Evolutionary conservation across 1,284 basidiomycete species (phyloP), one percentile per base, ranked within the genome.

Genomic region (Phlebopus sp.): DNA sequence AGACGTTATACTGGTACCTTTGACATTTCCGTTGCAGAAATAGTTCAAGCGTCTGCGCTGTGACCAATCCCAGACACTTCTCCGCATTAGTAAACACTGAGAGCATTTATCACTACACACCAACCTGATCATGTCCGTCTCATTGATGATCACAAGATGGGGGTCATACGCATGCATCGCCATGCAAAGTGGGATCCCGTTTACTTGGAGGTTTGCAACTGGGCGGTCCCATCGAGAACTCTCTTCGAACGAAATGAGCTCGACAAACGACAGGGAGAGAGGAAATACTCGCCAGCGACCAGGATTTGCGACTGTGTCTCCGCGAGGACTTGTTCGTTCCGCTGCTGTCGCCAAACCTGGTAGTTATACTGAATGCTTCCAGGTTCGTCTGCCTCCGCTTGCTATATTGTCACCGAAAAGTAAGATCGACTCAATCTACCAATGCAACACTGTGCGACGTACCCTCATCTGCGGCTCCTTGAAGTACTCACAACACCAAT

Each of bases 401-500:
- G 88, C 90, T 93, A 35, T 4, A 10, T 15, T 40, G 29, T 19
- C 4, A 47, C 31, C 32, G 27, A 34, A 9, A 34, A 9, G 25
- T 25, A 17, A 50, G 18, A 46, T 56, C 39, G 64, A 50, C 15
- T 36, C 29, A 44, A 17, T 32, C 5, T 44, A 14, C 42, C 46
- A 40, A 51, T 37, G 48, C 48, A 36, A 11, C 37, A 40, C 54
- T n/a, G 46, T 17, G 44, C 7, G 8, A 71, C 84, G 59, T 59
- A 93, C 91, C 73, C 92, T 86, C 94, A 97, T 97, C 69, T 97
- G 96, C 4, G 96, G 94, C 68, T 98, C 95, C 54, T 91, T 94
- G 74, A 97, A 99, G 67, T 98, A 98, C 64, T 98, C 95, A 60
- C 86, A 84, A 52, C 92, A 94, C 92, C 93, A 98, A 62, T 97